A percentile compares a stretch with the other conserved stretches of the same genome.
phyloP scores from a whole-genome alignment of 768 basidiomycete genomes.

The Pholiota conissans region DNA sequence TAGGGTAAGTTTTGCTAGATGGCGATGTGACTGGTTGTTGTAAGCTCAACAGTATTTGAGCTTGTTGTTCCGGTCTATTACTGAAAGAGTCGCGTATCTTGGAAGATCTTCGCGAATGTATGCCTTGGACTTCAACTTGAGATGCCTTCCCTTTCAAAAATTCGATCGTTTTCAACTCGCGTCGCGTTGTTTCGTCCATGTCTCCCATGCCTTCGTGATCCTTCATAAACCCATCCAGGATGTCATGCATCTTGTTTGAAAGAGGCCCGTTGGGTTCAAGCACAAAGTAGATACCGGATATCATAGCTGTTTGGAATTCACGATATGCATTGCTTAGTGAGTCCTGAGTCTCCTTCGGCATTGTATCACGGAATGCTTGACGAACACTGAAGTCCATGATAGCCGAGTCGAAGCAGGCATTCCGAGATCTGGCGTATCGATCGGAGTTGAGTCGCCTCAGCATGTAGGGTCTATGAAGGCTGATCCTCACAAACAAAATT shows the following conservation, averaged over 20 bases:
- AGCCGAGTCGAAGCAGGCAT: constrained; percentile 90
- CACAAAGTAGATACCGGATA: constrained; percentile 83
- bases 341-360: constrained; percentile 63
- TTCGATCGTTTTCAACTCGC: constrained; percentile 85
- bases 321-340: constrained; percentile 81
- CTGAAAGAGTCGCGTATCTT: constrained; percentile 25
- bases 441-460: constrained; percentile 77
- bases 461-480: constrained; percentile 86
- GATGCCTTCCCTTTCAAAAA: constrained; percentile 73
- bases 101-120: constrained; percentile 24
- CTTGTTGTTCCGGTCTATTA: constrained; percentile 41
- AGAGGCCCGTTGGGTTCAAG: constrained; percentile 74
- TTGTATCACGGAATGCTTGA: constrained; percentile 60
- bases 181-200: constrained; percentile 78
- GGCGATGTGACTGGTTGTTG: constrained; percentile 40
- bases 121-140: constrained; percentile 42
- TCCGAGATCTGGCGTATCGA: constrained; percentile 77
- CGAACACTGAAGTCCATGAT: constrained; percentile 84
- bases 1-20: constrained; percentile 30
- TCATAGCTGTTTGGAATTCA: constrained; percentile 89
- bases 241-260: constrained; percentile 71
- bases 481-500: constrained; percentile 82
- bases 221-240: constrained; percentile 75
- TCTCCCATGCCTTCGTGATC: constrained; percentile 66
- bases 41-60: constrained; percentile 50